A percentile compares a stretch with the other conserved stretches of the same genome.
Conservation (phyloP, 257 asterid species). For the Nicotiana paniculata region DNA sequence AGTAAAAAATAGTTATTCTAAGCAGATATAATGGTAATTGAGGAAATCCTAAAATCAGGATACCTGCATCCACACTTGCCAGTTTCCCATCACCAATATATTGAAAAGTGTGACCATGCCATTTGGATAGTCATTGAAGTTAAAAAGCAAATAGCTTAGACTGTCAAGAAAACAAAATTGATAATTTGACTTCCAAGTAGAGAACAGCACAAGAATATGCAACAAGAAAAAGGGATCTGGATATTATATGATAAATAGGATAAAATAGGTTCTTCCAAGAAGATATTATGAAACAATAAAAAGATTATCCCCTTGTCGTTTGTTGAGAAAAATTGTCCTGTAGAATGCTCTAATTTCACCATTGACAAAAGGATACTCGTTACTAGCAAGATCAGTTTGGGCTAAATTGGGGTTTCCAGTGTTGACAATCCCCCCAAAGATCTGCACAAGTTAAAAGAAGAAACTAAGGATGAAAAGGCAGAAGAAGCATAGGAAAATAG, state of each 20-base stretch:
- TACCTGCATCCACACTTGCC: constrained; percentile 99
- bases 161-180: constrained; percentile 22
- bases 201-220: neutral
- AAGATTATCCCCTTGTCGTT: neutral
- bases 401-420: constrained; percentile 74
- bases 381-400: constrained; percentile 67
- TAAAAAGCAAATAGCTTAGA: constrained; percentile 85
- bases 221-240: neutral
- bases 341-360: neutral
- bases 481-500: neutral
- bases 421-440: constrained; percentile 89
- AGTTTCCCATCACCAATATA: constrained; percentile 89
- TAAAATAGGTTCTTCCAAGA: neutral
- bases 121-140: constrained; percentile 93
- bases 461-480: neutral
- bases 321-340: neutral
- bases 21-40: neutral
- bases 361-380: constrained; percentile 62
- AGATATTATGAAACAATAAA: neutral
- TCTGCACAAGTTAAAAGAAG: constrained; percentile 32
- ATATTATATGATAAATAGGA: neutral
- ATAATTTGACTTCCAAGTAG: neutral
- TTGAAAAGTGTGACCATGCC: constrained; percentile 99
- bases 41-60: constrained; percentile 1
- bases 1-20: neutral